Conservation (phyloP, 1,284 basidiomycete genomes). For the Sporisorium sorghi region DNA sequence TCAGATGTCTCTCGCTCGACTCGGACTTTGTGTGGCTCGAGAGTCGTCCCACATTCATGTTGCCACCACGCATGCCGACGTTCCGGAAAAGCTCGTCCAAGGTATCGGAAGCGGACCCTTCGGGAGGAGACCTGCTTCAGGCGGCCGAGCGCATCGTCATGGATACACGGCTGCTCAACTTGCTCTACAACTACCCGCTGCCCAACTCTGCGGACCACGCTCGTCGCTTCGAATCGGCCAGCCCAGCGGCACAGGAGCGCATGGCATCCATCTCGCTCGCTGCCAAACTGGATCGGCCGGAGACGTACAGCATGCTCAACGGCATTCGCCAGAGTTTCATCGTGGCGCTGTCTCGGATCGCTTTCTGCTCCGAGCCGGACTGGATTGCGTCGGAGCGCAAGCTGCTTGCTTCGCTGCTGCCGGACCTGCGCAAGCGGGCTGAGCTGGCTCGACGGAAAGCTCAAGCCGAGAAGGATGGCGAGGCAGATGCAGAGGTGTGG, state of each 20-base stretch:
- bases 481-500: background rate
- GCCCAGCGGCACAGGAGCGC: conserved; percentile 17
- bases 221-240: conserved; percentile 12
- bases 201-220: conserved; percentile 20
- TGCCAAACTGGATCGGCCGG: conserved; percentile 50
- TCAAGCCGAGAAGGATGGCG: background rate
- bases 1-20: conserved; percentile 55
- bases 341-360: conserved; percentile 54
- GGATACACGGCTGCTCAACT: conserved; percentile 51
- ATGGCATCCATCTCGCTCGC: conserved; percentile 38
- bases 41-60: conserved; percentile 32
- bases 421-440: conserved; percentile 15
- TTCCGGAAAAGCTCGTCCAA: background rate
- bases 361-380: conserved; percentile 58
- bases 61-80: conserved; percentile 16
- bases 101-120: conserved; percentile 16
- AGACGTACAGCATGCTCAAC: conserved; percentile 59
- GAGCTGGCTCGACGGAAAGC: background rate
- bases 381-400: conserved; percentile 52
- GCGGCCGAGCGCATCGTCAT: conserved; percentile 54
- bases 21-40: conserved; percentile 51
- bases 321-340: conserved; percentile 62
- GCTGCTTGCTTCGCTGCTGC: conserved; percentile 15
- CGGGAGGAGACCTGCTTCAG: conserved; percentile 39
- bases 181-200: conserved; percentile 54